Conservation (phyloP, 495 filamentous ascomycete genomes). For the Parathielavia appendiculata region DNA sequence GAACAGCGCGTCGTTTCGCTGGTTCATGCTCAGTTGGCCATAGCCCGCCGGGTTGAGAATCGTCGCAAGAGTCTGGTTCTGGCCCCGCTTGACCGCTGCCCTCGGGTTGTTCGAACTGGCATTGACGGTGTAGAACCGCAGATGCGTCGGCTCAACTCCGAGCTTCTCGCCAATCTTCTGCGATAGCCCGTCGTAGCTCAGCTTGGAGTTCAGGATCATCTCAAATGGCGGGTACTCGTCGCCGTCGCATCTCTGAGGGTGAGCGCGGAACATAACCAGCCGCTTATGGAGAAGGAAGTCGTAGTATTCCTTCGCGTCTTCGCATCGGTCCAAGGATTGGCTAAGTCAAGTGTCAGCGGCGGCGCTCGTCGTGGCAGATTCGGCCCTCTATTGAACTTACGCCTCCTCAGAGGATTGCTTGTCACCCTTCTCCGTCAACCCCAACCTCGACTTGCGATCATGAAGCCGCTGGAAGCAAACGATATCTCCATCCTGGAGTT, state of each 20-base stretch:
- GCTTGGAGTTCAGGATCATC: conserved; percentile 74
- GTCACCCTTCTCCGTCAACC: conserved; percentile 23
- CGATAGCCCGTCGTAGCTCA: conserved; percentile 83
- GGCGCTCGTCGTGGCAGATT: conserved; percentile 2
- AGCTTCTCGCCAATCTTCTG: conserved; percentile 80
- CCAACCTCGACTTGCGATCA: conserved; percentile 39
- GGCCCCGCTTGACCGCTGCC: conserved; percentile 62
- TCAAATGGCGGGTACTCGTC: conserved; percentile 56
- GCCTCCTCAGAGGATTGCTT: conserved; percentile 28
- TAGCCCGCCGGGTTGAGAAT: conserved; percentile 63
- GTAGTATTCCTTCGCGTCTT: conserved; percentile 79
- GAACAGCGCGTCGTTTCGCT: conserved; percentile 69
- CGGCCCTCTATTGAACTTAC: conserved; percentile 32
- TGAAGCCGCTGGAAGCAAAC: conserved; percentile 78
- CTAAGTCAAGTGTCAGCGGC: conserved; percentile 14
- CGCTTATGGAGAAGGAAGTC: conserved; percentile 85
- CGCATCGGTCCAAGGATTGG: conserved; percentile 38
- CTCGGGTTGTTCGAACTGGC: conserved; percentile 68
- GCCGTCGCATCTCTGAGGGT: conserved; percentile 43
- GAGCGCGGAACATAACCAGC: conserved; percentile 61
- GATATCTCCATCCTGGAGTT: conserved; percentile 97
- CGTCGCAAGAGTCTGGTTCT: conserved; percentile 57
- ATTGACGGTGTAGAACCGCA: conserved; percentile 85
- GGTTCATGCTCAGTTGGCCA: conserved; percentile 53
- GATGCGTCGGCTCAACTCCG: conserved; percentile 71